Conservation (phyloP, 345 rosid species). For the Cardamine chenopodiifolia region DNA sequence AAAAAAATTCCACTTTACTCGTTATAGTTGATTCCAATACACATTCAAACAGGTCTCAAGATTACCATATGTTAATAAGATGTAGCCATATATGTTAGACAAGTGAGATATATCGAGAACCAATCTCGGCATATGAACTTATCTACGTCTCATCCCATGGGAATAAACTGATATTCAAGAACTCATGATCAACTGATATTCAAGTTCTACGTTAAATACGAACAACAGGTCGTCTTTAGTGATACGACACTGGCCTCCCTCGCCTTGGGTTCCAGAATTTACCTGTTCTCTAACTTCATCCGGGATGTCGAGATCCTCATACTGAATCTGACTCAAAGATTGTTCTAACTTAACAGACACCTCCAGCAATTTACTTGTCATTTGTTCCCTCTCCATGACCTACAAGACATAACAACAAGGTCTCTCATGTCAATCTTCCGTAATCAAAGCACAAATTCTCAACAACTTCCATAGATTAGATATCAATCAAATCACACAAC, state of each 20-base stretch:
- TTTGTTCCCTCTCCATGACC: constrained; percentile 84
- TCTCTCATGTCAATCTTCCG: constrained; percentile 17
- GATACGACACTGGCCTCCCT: neutral
- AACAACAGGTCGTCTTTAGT: neutral
- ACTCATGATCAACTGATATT: neutral
- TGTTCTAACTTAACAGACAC: constrained; percentile 70
- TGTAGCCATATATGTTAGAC: neutral
- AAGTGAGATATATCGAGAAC: neutral
- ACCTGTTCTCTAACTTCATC: constrained; percentile 99
- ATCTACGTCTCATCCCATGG: neutral
- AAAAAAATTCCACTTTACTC: neutral
- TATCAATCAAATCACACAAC: constrained; percentile 26
- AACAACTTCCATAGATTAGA: constrained; percentile 1
- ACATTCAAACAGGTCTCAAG: neutral
- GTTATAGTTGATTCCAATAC: neutral
- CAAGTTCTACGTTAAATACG: neutral
- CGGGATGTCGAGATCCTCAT: constrained; percentile 77
- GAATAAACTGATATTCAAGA: too few relatives aligned
- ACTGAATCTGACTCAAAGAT: constrained; percentile 68
- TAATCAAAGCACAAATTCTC: neutral
- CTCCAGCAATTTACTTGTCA: constrained; percentile 66
- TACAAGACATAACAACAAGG: constrained; percentile 41
- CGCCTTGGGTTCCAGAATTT: neutral
- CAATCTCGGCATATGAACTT: neutral
- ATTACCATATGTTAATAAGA: neutral